Base-by-base conservation (phyloP, 305 asterid species). In the Fraxinus sp. region DNA sequence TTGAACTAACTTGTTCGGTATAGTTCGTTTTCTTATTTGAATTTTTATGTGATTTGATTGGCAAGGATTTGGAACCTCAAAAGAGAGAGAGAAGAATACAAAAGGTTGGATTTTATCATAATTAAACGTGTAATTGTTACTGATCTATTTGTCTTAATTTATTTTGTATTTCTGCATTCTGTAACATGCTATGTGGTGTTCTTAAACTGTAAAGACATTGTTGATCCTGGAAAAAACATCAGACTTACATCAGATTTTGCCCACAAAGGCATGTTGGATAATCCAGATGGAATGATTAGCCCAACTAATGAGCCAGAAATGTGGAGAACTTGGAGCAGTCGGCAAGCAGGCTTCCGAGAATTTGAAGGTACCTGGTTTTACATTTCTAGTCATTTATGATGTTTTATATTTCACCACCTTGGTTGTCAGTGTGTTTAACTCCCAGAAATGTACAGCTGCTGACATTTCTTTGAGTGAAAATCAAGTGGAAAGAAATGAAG, bases 241-340 rank as follows among this genome's bases (percentile, higher is more conserved):
- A 85, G 83, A 79, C 83, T 71, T 83, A 14, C 64, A 30, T 84
- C 85, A 68, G 72, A 35, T 83, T 59, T 84, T 84, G 68, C 83
- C 70, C 78, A 75, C 79, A 85, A 83, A 41, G 89, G 84, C 41
- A 75, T 24, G 71, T 46, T 75, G 78, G 85, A 81, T 83, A 70
- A 86, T 52, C 37, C 86, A 79, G 82, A 76, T 84, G 85, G 82
- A 80, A 79, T 83, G 59, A 71, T 75, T 83, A 85, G 82, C 81
- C 92, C 84, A 28, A 86, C 85, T 71, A 68, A 81, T 36, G 90
- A 90, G 78, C 93, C 92, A 22, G 95, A 92, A 82, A 82, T 81
- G 55, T 92, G 98, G 98, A 91, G 92, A 89, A 85, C 89, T 59
- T 94, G 98, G 97, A 90, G 92, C 79, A 81, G 78, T 77, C 87